Evolutionary conservation across 352 stramenopile species (phyloP), one percentile per base, ranked within the genome.

Genomic region (Pythium dissimile): DNA sequence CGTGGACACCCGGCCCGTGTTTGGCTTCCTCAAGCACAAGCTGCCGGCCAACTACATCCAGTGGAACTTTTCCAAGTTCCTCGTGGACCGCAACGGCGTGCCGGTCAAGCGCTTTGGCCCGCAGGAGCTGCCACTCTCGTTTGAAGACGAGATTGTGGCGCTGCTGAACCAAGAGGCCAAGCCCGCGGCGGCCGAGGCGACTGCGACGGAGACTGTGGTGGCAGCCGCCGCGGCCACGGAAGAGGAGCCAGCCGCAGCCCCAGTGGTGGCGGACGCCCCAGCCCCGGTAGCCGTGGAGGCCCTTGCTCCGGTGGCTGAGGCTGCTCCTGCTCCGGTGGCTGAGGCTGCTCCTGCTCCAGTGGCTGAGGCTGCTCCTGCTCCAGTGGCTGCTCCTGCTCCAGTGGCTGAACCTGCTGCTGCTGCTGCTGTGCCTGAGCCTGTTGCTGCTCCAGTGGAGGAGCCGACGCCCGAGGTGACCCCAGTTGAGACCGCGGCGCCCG

Each of bases 21-120:
- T 92, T 52, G 58, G 75, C 12, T 97, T 87, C 55, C 75, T 96
- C 49, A 96, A 96, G 56, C 59, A 77, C 28, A 76, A 76, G 39
- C 60, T 89, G 12, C 80, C 83, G 2, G 71, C 68, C 5, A 72
- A 73, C 18, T 89, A 85, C 62, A 80, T 97, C 53, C 82, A 88
- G 58, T 96, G 88, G 88, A 96, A 96, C 73, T 96, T 93, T 58
- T 89, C 79, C 23, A 96, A 94, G 67, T 97, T 97, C 59, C 61
- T 97, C 10, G 70, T 97, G 1, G 80, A 88, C 71, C 76, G 81
- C 48, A 71, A 91, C 23, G 91, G 91, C 26, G 70, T 60, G 46
- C 73, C 89, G 32, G 59, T 77, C 50, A 86, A 94, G 62, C 73
- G 91, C 9, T 97, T 72, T 51, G 74, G 69, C 0, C 80, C 86